Conservation (phyloP, 1,284 basidiomycete genomes). For the Trichosporon sp. region DNA sequence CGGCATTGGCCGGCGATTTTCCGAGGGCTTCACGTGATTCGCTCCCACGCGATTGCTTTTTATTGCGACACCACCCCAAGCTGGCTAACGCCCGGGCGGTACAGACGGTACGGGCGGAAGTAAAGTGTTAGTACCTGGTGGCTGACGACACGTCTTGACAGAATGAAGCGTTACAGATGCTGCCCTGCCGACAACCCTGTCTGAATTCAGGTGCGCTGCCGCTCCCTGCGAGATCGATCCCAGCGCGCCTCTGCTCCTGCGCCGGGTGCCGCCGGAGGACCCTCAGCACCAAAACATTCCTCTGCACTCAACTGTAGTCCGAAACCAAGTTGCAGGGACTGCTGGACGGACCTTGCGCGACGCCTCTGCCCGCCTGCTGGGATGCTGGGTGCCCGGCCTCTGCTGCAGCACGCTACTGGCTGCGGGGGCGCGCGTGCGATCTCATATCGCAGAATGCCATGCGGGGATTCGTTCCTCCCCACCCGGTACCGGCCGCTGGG, state of each 20-base stretch:
- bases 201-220: not conserved
- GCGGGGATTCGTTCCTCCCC: not conserved
- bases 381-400: not conserved
- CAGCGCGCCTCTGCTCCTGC: not conserved
- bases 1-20: not conserved
- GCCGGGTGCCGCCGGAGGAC: not conserved
- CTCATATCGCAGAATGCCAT: not conserved
- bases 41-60: not conserved
- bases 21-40: not conserved
- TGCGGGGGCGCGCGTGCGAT: not conserved
- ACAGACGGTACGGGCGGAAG: not conserved
- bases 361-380: not conserved
- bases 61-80: not conserved
- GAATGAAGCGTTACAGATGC: slow-evolving; percentile 6
- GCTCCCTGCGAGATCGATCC: not conserved
- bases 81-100: not conserved
- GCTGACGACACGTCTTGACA: not conserved
- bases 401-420: not conserved
- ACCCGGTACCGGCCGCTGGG: not conserved
- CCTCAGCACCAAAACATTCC: slow-evolving; percentile 1
- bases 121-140: not conserved
- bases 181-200: slow-evolving; percentile 3
- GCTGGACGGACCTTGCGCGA: not conserved
- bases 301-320: not conserved
- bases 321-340: not conserved